Percentiles rank a stretch among this genome's conserved stretches.
These are phyloP conservation scores for Gracilaria domingensis DNA, from an alignment of 23 red algal genomes.

Conservation along the genomic window DNA sequence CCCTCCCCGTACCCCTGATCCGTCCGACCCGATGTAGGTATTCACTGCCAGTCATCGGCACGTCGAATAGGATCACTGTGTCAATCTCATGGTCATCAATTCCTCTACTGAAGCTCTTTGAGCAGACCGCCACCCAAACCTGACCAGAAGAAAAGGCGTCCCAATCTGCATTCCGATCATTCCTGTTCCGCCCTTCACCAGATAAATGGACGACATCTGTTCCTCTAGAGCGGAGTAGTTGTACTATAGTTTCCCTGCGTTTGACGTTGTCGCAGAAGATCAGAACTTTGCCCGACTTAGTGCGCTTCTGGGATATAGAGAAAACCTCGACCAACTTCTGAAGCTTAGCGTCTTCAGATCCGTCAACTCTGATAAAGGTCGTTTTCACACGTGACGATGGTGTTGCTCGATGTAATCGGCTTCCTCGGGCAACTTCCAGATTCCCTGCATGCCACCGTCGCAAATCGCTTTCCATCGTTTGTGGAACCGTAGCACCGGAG, in stretches of 20 bases:
- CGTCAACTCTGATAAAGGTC: constrained; percentile 58
- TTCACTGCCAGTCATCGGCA: constrained; percentile 66
- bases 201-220: constrained; percentile 25
- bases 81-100: constrained; percentile 59
- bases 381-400: constrained; percentile 14
- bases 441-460: constrained; percentile 14
- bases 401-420: constrained; percentile 30
- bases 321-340: constrained; percentile 38
- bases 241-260: constrained; percentile 27
- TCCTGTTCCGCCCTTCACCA: not conserved
- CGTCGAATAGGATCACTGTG: constrained; percentile 67
- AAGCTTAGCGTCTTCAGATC: constrained; percentile 51
- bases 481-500: constrained; percentile 41
- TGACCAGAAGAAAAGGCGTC: constrained; percentile 41
- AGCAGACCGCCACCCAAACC: constrained; percentile 65
- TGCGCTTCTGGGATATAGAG: not conserved
- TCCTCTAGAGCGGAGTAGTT: constrained; percentile 1
- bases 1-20: constrained; percentile 59
- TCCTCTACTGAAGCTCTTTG: constrained; percentile 59
- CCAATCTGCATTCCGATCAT: constrained; percentile 36
- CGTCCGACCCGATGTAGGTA: constrained; percentile 87
- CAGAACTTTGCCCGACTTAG: constrained; percentile 26
- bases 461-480: constrained; percentile 13
- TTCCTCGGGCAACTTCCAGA: constrained; percentile 29
- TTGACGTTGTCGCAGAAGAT: constrained; percentile 76